These are phyloP conservation scores for Carex scoparia DNA, from an alignment of 176 grass and related monocot genomes.

Conservation along the genomic window DNA sequence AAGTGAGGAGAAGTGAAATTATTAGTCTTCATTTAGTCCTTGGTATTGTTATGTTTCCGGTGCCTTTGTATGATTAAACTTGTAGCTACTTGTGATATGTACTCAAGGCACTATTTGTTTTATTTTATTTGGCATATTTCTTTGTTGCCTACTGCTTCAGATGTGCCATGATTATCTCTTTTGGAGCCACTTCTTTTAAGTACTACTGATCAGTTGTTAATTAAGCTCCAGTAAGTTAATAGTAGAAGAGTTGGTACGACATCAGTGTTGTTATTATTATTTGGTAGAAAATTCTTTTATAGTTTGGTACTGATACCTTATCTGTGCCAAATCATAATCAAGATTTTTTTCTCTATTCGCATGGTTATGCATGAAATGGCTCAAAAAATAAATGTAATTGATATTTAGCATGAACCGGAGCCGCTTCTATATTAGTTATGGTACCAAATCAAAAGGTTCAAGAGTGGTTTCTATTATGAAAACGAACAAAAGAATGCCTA, in stretches of 20 bases:
- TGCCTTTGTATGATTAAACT: slow-evolving; percentile 17
- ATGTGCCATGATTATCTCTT: background rate
- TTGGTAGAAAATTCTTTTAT: background rate
- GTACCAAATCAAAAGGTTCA: no score
- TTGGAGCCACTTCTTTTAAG: background rate
- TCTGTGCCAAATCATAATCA: background rate
- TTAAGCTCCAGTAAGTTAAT: background rate
- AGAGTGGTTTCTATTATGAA: background rate
- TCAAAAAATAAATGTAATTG: background rate
- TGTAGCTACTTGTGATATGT: slow-evolving; percentile 5
- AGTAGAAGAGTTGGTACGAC: slow-evolving; percentile 17
- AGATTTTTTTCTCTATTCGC: background rate
- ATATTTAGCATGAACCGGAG: background rate
- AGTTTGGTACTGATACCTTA: background rate
- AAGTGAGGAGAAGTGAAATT: slow-evolving; percentile 57
- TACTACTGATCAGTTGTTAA: background rate
- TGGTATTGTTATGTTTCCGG: background rate
- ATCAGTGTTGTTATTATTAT: slow-evolving; percentile 11
- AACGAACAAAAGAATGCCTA: background rate
- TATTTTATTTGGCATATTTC: slow-evolving; percentile 3
- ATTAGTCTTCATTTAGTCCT: slow-evolving; percentile 11
- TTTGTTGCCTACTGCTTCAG: slow-evolving; percentile 1
- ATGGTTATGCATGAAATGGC: background rate
- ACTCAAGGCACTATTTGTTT: background rate
- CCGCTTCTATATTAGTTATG: no score